These are phyloP conservation scores for Clavariopsis aquatica DNA, from an alignment of 495 filamentous ascomycete species.

Conservation along the genomic window DNA sequence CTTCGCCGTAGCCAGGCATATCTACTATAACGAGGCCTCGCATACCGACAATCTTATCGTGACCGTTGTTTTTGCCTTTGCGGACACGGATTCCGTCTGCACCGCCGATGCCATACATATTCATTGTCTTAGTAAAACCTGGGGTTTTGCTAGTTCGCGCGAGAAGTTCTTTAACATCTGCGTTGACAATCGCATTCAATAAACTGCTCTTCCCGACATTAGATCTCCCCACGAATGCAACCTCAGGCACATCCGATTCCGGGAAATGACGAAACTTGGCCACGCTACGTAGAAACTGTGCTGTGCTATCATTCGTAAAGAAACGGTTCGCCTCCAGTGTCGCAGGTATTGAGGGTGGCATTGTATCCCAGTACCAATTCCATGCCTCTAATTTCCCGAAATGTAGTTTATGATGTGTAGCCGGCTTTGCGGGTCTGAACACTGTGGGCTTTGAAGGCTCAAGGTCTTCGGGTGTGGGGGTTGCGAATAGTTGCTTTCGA, in stretches of 20 bases:
- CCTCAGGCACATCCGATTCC: constrained; percentile 56
- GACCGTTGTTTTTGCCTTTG: constrained; percentile 51
- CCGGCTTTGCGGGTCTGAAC: not conserved
- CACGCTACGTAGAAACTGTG: constrained; percentile 64
- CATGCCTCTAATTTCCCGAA: constrained; percentile 29
- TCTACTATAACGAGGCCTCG: constrained; percentile 66
- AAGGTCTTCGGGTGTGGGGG: not conserved
- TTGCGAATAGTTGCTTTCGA: not conserved
- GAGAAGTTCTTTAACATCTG: constrained; percentile 42
- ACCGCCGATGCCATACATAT: constrained; percentile 75
- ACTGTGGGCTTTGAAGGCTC: not conserved
- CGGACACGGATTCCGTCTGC: constrained; percentile 36
- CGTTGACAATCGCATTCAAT: constrained; percentile 76
- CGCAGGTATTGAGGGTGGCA: constrained; percentile 56
- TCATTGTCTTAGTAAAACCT: constrained; percentile 79
- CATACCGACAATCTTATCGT: constrained; percentile 28
- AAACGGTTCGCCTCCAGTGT: constrained; percentile 59
- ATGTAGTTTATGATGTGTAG: constrained; percentile 28
- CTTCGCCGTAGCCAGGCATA: constrained; percentile 92
- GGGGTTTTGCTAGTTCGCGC: constrained; percentile 71
- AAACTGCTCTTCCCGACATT: constrained; percentile 93
- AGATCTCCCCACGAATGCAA: constrained; percentile 78
- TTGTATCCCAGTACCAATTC: constrained; percentile 61
- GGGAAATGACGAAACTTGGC: constrained; percentile 64
- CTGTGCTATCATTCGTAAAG: constrained; percentile 52